Base-by-base conservation (phyloP, 768 basidiomycete genomes). In the Boletus coccyginus region DNA sequence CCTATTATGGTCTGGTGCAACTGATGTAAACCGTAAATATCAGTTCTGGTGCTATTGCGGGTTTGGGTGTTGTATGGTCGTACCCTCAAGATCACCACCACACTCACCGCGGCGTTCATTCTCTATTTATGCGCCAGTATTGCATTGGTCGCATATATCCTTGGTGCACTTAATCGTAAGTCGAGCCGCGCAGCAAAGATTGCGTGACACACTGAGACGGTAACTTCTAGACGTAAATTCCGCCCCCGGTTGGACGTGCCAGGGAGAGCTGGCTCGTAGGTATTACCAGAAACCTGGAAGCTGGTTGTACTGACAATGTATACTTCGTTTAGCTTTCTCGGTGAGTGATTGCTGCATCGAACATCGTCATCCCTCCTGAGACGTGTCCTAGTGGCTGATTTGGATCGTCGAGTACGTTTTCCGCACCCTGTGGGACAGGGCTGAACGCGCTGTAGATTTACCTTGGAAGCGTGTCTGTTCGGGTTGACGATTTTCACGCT, bases 1-100 rank as follows among this genome's bases (percentile, higher is more conserved):
- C 8, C 6, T 14, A n/a, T 21, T 9, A 16, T 42, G 31, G 7
- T 35, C 31, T 17, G 1, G 13, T 21, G 16, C 21, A 11, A 16
- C 14, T 8, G 21, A 19, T 43, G 24, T 14, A 21, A 19, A 49
- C 29, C 42, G 13, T 13, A 7, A 38, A 29, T 12, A 17, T 17
- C 33, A 55, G 47, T 38, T 38, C 14, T 55, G 35, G 54, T 55
- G 27, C 27, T 55, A 3, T 19, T 55, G 41, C 42, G 54, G 16
- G n/a, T 55, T 7, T 49, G 54, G 54, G 32, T 55, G 43, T 16
- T 55, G 33, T 32, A 38, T 21, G 47, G 46, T 13, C 46, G 53
- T 24, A 55, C 47, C 35, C 54, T 27, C 42, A 27, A 19, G n/a
- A 32, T 44, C 14, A 44, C 41, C 35, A 38, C 43, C 41, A 27